Evolutionary conservation across 345 rosid species (phyloP), one percentile per base, ranked within the genome.

Genomic region (Salix exigua): DNA sequence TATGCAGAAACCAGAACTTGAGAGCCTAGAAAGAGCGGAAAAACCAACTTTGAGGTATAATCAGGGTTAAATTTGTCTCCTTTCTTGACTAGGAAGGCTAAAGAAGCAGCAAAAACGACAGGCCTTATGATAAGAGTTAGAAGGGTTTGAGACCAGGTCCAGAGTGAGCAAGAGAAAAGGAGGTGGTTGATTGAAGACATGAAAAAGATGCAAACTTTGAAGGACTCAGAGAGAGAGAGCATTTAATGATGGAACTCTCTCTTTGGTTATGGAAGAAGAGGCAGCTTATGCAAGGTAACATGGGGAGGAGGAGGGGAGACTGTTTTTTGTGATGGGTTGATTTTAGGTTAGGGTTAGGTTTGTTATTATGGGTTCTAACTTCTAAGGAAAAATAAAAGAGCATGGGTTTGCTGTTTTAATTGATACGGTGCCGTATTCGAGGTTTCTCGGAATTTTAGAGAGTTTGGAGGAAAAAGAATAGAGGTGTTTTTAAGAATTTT

Each of bases 171-270:
- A 77, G 63, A 82, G 84, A 79, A 79, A 70, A 73, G 79, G 40
- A 79, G 76, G 82, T 53, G 69, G 82, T 69, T 70, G 88, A 87
- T 62, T 78, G 92, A 84, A 95, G 97, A 89, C 98, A 92, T 94
- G 95, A 89, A 92, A 88, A n/a, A 64, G 72, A 80, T 44, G 68
- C 67, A 25, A 67, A 48, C 51, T 37, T 70, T 35, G 70, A 83
- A 76, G 55, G 68, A 53, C 28, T 55, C 62, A 74, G 75, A 55
- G 70, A 75, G 81, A 84, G 85, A 85, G 91, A 88, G 89, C 89
- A 87, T 83, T 84, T 83, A 84, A 81, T 67, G 73, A 73, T 69
- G 60, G 74, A 77, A 85, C 82, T 79, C 87, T 85, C 86, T 85
- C 88, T 75, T 66, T 64, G 81, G 65, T 1, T 28, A 23, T 28